phyloP scores from a whole-genome alignment of 208 protist species.

The Leishmania gerbilli region DNA sequence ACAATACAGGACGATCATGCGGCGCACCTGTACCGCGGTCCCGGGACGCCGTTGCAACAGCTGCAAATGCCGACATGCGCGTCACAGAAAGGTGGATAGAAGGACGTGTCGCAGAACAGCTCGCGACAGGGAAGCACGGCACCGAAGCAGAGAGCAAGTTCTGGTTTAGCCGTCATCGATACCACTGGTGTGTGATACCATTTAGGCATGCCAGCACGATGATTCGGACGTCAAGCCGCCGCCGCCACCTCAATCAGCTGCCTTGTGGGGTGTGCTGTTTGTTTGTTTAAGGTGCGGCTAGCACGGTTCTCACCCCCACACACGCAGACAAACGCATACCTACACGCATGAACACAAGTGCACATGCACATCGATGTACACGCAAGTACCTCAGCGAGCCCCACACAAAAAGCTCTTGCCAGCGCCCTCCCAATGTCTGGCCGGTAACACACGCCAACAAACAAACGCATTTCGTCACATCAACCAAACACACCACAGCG shows the following conservation, averaged over 20 bases:
- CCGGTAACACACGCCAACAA: neutral
- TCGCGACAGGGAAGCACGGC: neutral
- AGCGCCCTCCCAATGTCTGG: neutral
- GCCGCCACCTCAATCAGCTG: neutral
- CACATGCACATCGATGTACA: neutral
- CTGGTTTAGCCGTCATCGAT: neutral
- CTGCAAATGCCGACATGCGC: neutral
- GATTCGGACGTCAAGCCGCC: neutral
- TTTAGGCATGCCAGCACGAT: neutral
- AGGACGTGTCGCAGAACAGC: neutral
- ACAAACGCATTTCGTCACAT: neutral
- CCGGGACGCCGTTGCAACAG: neutral
- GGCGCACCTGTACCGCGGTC: neutral
- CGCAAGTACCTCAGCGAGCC: neutral
- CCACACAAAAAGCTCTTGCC: neutral
- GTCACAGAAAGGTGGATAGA: neutral
- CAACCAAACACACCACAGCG: neutral
- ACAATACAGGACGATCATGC: neutral
- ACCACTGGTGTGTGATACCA: neutral
- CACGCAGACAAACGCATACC: constrained; percentile 1
- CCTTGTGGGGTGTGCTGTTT: neutral
- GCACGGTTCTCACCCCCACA: neutral
- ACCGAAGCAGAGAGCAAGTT: neutral
- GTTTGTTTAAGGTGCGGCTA: neutral
- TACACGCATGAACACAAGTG: constrained; percentile 1